Percentiles rank a stretch among this genome's conserved stretches.
phyloP scores from a whole-genome alignment of 2,329 filamentous ascomycete species.

The Aschersonia sp. region DNA sequence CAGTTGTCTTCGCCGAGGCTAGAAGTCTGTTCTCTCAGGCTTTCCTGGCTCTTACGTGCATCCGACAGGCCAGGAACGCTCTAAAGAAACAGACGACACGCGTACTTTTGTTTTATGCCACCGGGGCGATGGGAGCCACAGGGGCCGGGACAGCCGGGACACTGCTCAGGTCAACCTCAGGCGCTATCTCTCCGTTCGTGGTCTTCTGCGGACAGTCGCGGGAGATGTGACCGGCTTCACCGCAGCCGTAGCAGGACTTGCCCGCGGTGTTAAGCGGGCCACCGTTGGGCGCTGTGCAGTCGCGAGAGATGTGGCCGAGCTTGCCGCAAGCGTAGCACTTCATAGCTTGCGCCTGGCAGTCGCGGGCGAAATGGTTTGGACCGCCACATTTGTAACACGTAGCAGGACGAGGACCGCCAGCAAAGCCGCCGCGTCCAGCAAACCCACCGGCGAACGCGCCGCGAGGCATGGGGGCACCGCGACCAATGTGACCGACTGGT shows the following conservation, averaged over 20 bases:
- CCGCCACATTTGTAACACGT: conserved; percentile 67
- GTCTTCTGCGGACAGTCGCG: conserved; percentile 77
- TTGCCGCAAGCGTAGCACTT: conserved; percentile 98
- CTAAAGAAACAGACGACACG: conserved; percentile 3
- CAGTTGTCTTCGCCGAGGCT: too few species aligned
- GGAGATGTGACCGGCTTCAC: conserved; percentile 89
- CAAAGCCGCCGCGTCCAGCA: conserved; percentile 60
- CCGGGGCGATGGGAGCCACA: conserved; percentile 29
- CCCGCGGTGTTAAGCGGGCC: conserved; percentile 89
- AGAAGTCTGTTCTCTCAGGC: too few species aligned
- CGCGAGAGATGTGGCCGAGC: conserved; percentile 80
- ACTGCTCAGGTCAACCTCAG: conserved; percentile 27
- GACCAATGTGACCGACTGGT: conserved; percentile 49
- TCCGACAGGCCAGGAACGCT: neutral
- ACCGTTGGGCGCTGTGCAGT: conserved; percentile 94
- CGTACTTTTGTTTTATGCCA: conserved; percentile 16
- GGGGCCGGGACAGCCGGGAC: conserved; percentile 22
- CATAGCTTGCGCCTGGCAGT: conserved; percentile 97
- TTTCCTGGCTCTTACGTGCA: too few species aligned
- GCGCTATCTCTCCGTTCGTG: conserved; percentile 32
- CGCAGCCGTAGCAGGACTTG: conserved; percentile 98
- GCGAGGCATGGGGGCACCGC: conserved; percentile 53
- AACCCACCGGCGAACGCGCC: conserved; percentile 51
- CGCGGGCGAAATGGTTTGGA: conserved; percentile 95
- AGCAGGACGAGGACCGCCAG: conserved; percentile 51